Evolutionary conservation across 306 rosid genomes (phyloP).

Genomic region (Cucurbita pepo): DNA sequence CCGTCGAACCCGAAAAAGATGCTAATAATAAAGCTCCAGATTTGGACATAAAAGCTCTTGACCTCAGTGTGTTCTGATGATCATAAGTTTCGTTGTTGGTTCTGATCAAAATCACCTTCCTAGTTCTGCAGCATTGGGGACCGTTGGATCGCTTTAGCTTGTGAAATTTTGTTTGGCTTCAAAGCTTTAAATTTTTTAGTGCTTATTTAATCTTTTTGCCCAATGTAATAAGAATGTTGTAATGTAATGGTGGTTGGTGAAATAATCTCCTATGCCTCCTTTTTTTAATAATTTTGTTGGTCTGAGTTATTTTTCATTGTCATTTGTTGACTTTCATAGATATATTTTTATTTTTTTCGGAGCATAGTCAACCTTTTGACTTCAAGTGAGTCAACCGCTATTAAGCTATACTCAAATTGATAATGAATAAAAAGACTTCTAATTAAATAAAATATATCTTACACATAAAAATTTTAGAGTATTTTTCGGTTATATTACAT

Average conservation of each 20-base stretch:
- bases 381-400: too few relatives aligned
- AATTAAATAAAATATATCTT: too few relatives aligned
- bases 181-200: not conserved
- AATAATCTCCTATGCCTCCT: not conserved
- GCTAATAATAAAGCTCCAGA: conserved; percentile 20
- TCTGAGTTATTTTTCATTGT: not conserved
- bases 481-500: too few relatives aligned
- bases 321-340: not conserved
- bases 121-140: not conserved
- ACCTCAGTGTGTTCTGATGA: conserved; percentile 49
- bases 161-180: not conserved
- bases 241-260: not conserved
- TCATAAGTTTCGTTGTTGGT: conserved; percentile 15
- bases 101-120: not conserved
- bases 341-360: too few relatives aligned
- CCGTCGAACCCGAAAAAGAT: conserved; percentile 36
- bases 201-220: not conserved
- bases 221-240: conserved; percentile 4
- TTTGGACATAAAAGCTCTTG: conserved; percentile 43
- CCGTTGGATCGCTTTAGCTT: not conserved
- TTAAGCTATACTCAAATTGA: too few relatives aligned
- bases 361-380: too few relatives aligned
- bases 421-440: too few relatives aligned
- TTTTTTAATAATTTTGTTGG: not conserved
- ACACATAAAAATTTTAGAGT: too few relatives aligned